Base-by-base conservation (phyloP, 2,329 filamentous ascomycete genomes). In the Ophiocordyceps robertsii region DNA sequence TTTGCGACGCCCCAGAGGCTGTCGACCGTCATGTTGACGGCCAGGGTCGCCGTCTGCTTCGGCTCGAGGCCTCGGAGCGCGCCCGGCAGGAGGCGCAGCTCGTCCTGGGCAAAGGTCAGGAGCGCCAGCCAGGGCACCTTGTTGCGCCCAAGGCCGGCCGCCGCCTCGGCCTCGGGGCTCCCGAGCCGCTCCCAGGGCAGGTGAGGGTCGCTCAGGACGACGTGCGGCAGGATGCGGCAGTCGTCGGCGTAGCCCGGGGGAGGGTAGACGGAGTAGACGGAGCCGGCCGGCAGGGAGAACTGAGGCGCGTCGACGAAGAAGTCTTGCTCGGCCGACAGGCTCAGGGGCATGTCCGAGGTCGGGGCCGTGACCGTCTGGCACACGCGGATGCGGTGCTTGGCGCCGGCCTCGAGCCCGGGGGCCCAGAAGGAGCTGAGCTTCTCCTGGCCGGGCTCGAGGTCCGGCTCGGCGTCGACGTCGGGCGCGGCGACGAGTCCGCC, bases 131-230 rank as follows among this genome's bases (percentile, higher is more conserved):
- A 19, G 19, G 19, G 19, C 19, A 19, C 19, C 19, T 19, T 19
- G 19, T 19, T 19, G 19, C 19, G 19, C 3, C 4, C 19, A 19
- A n/a, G n/a, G n/a, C 4, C 19, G 3, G 3, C 19, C 3, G 19
- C 19, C 19, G 19, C 19, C 19, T 19, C 19, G 19, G 19, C 19
- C 19, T 37, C 46, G 1, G 43, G 43, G 16, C 51, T 59, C 1
- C 46, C 57, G 0, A 48, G 14, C 1, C 64, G 45, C 47, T 66
- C 62, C 68, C 68, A 70, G 0, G 67, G 67, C 2, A 69, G 46
- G 42, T 61, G 56, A 0, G 65, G 61, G 44, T 70, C 64, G 1
- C 48, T 64, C 17, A 71, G 53, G 5, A 70, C 63, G 0, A 71
- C 47, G 47, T 71, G 67, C 1, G 68, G 68, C 3, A 70, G 47